phyloP scores from a whole-genome alignment of 73 alveolate genomes.

The Paramecium caudatum region DNA sequence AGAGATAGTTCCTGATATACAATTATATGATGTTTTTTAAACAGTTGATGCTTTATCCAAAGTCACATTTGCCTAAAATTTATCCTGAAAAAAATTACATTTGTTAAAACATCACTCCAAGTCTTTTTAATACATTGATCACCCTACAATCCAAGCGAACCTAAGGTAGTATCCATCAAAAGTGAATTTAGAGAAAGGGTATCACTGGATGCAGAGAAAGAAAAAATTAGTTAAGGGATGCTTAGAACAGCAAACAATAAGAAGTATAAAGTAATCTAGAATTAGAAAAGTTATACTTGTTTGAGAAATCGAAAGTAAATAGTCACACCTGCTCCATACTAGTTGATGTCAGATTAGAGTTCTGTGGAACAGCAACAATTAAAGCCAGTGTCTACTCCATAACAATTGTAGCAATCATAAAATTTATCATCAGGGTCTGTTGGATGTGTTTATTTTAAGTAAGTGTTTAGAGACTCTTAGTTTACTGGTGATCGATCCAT shows the following conservation, averaged over 20 bases:
- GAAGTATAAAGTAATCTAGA: conserved; percentile 19
- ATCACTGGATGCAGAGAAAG: not conserved
- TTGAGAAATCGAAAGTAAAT: conserved; percentile 47
- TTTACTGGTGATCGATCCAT: conserved; percentile 28
- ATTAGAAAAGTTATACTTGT: not conserved
- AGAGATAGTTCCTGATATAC: conserved; percentile 46
- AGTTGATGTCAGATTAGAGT: not conserved
- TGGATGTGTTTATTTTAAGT: conserved; percentile 32
- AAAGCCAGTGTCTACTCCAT: conserved; percentile 8
- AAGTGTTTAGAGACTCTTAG: not conserved
- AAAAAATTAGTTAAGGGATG: conserved; percentile 14
- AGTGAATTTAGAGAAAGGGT: not conserved
- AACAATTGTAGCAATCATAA: not conserved
- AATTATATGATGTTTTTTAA: conserved; percentile 1
- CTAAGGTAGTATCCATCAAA: conserved; percentile 37
- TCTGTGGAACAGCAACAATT: conserved; percentile 35
- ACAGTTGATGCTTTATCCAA: not conserved
- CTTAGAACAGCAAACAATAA: not conserved
- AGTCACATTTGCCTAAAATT: not conserved
- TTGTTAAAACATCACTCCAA: conserved; percentile 19
- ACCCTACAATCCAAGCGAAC: conserved; percentile 24
- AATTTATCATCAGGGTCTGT: conserved; percentile 14
- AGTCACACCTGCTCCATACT: conserved; percentile 55
- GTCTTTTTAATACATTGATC: conserved; percentile 18
- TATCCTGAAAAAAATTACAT: not conserved